phyloP scores from a whole-genome alignment of 1,139 yeast species.

The Meyerozyma elateridarum region DNA sequence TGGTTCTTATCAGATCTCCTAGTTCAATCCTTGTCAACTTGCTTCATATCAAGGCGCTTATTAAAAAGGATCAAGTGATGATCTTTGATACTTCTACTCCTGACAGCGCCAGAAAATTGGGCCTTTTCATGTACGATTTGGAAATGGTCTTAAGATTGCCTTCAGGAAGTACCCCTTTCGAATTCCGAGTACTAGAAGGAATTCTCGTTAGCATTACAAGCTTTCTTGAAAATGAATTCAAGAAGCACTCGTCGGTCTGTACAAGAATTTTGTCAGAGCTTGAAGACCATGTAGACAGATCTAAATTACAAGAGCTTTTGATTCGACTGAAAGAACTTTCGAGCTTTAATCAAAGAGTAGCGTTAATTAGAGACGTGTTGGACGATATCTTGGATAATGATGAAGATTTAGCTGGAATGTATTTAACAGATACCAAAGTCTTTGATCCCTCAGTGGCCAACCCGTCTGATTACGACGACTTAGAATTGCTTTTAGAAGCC shows the following conservation, averaged over 20 bases:
- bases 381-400: slow-evolving; percentile 86
- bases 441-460: slow-evolving; percentile 23
- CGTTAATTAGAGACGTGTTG: slow-evolving; percentile 75
- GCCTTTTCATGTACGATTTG: slow-evolving; percentile 80
- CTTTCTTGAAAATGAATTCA: slow-evolving; percentile 80
- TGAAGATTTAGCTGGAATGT: slow-evolving; percentile 85
- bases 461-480: slow-evolving; percentile 57
- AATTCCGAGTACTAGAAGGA: slow-evolving; percentile 85
- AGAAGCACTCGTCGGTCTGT: slow-evolving; percentile 65
- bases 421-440: slow-evolving; percentile 47
- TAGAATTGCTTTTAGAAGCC: slow-evolving; percentile 87
- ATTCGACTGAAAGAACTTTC: slow-evolving; percentile 77
- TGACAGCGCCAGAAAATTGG: slow-evolving; percentile 54
- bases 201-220: slow-evolving; percentile 82
- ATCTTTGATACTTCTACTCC: slow-evolving; percentile 72
- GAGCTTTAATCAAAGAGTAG: slow-evolving; percentile 79
- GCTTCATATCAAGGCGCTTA: slow-evolving; percentile 80
- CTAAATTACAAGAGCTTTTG: slow-evolving; percentile 71
- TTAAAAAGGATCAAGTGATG: slow-evolving; percentile 75
- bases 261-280: slow-evolving; percentile 76
- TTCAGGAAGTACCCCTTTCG: slow-evolving; percentile 47
- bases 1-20: slow-evolving; percentile 68
- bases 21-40: slow-evolving; percentile 76
- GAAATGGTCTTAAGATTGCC: slow-evolving; percentile 65
- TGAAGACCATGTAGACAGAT: slow-evolving; percentile 82